These are phyloP conservation scores for Helichrysum umbraculigerum DNA, from an alignment of 129 eudicot species.

Conservation along the genomic window DNA sequence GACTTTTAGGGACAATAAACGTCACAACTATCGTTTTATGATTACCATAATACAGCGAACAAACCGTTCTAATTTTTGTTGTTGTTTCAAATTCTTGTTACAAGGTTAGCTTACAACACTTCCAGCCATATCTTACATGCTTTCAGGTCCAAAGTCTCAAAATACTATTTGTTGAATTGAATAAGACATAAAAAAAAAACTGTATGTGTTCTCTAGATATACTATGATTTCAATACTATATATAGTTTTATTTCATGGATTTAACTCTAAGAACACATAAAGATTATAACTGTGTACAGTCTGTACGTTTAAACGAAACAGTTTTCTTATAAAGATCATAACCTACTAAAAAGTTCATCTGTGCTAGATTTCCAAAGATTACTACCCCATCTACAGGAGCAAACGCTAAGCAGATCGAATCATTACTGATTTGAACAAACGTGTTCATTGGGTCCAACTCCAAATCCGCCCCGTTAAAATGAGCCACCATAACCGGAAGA, in stretches of 20 bases:
- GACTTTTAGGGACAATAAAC: too few species aligned
- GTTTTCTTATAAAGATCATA: constrained; percentile 47
- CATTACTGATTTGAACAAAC: constrained; percentile 32
- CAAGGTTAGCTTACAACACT: not conserved
- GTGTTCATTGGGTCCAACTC: constrained; percentile 37
- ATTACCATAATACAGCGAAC: too few species aligned
- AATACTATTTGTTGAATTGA: too few species aligned
- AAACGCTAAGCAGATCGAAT: constrained; percentile 48
- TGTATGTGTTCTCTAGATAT: too few species aligned
- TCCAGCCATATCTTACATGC: not conserved
- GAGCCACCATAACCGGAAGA: constrained; percentile 40
- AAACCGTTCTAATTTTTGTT: not conserved
- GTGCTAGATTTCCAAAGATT: constrained; percentile 55
- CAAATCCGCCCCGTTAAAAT: constrained; percentile 39
- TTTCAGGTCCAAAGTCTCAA: not conserved
- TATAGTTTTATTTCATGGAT: too few species aligned
- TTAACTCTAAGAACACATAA: not conserved
- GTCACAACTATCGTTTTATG: not conserved
- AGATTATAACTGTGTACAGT: constrained; percentile 41
- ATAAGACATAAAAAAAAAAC: too few species aligned
- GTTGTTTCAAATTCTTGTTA: not conserved
- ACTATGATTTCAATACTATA: too few species aligned
- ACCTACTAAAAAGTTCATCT: constrained; percentile 55
- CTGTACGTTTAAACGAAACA: constrained; percentile 50
- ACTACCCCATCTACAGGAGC: constrained; percentile 25